Conservation (phyloP, 73 alveolate genomes). For the Paramecium sonneborni region DNA sequence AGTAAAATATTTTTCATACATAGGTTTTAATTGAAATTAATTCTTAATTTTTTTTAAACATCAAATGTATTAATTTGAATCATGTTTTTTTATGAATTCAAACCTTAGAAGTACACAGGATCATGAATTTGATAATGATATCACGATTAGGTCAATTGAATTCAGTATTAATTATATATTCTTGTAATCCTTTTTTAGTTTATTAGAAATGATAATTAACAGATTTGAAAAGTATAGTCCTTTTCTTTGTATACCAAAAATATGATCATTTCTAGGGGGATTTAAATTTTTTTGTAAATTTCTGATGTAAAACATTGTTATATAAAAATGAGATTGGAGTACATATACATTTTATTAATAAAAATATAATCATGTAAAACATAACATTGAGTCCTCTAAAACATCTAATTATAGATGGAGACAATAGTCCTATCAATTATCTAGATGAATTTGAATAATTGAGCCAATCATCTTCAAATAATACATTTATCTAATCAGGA, state of each 20-base stretch:
- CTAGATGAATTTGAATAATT: neutral
- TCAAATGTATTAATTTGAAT: too few relatives aligned
- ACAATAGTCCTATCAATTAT: neutral
- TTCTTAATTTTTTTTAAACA: too few relatives aligned
- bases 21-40: too few relatives aligned
- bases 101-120: too few relatives aligned
- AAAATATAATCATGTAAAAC: constrained; percentile 7
- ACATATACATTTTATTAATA: neutral
- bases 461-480: neutral
- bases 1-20: too few relatives aligned
- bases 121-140: too few relatives aligned
- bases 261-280: too few relatives aligned
- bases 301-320: neutral
- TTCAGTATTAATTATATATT: too few relatives aligned
- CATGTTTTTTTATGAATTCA: too few relatives aligned
- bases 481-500: neutral
- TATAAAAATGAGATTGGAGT: neutral
- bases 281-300: neutral
- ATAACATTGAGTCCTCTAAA: neutral
- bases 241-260: neutral
- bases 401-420: neutral
- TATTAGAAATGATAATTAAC: too few relatives aligned
- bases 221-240: neutral
- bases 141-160: too few relatives aligned
- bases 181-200: too few relatives aligned